Percentiles rank a stretch among this genome's conserved stretches.
Evolutionary conservation across 2,329 filamentous ascomycete species (phyloP).

Genomic region (Fusarium sp.): DNA sequence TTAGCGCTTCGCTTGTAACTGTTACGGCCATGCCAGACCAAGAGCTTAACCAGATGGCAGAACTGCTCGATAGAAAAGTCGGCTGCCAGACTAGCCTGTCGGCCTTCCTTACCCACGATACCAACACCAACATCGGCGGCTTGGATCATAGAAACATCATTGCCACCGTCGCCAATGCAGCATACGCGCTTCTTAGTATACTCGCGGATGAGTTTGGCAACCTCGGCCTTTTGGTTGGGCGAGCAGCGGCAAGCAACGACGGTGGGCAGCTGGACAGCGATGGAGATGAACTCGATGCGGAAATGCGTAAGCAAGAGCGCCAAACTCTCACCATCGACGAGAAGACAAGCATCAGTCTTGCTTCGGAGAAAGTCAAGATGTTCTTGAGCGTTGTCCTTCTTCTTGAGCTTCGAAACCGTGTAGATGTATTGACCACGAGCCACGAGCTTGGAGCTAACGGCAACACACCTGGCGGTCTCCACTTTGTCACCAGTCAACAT

Average conservation of each 20-base stretch:
- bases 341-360: constrained; percentile 88
- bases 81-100: constrained; percentile 93
- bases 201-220: constrained; percentile 90
- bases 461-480: constrained; percentile 96
- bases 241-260: constrained; percentile 98
- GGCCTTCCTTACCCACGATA: constrained; percentile 97
- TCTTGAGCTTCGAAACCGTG: constrained; percentile 87
- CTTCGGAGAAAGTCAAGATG: constrained; percentile 89
- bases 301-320: constrained; percentile 87
- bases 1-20: constrained; percentile 97
- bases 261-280: constrained; percentile 88
- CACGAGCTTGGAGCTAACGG: constrained; percentile 94
- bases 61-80: constrained; percentile 98
- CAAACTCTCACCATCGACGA: constrained; percentile 95
- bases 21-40: constrained; percentile 99
- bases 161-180: constrained; percentile 97
- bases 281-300: constrained; percentile 86
- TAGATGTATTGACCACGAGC: constrained; percentile 96
- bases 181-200: constrained; percentile 96
- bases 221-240: constrained; percentile 95
- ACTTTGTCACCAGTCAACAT: constrained; percentile 99
- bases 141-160: constrained; percentile 99
- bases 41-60: constrained; percentile 91
- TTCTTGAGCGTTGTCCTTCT: constrained; percentile 88
- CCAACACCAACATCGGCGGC: constrained; percentile 97